Conservation (phyloP, 495 filamentous ascomycete species). For the Wilcoxina mikolae region DNA sequence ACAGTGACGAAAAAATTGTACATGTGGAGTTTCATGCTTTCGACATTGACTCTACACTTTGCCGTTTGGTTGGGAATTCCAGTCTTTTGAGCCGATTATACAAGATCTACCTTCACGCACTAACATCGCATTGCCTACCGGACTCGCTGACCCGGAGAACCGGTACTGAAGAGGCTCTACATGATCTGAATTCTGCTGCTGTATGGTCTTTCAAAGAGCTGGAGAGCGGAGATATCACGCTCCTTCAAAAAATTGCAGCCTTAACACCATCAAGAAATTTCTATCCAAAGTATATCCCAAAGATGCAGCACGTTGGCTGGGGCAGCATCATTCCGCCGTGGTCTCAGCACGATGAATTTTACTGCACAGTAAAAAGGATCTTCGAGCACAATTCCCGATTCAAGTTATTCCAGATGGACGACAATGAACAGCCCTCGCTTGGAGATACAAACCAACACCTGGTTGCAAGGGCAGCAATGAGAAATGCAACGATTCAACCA, state of each 20-base stretch:
- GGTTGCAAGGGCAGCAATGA: slow-evolving; percentile 33
- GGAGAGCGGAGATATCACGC: slow-evolving; percentile 28
- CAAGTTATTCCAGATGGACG: slow-evolving; percentile 15
- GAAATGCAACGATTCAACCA: slow-evolving; percentile 36
- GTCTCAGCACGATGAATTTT: slow-evolving; percentile 40
- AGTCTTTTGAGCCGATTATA: slow-evolving; percentile 41
- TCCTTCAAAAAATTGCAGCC: slow-evolving; percentile 35
- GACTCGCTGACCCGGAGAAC: slow-evolving; percentile 44
- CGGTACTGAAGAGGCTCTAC: slow-evolving; percentile 48
- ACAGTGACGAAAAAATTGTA: not conserved
- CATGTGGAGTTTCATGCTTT: slow-evolving; percentile 34
- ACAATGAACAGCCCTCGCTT: not conserved
- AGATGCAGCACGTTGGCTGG: slow-evolving; percentile 42
- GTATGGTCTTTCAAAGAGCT: slow-evolving; percentile 39
- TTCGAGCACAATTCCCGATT: slow-evolving; percentile 32
- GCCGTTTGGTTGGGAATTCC: slow-evolving; percentile 37
- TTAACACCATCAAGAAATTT: slow-evolving; percentile 41
- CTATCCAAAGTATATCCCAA: slow-evolving; percentile 39
- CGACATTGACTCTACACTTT: slow-evolving; percentile 36
- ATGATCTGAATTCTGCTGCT: slow-evolving; percentile 36
- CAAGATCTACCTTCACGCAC: slow-evolving; percentile 44
- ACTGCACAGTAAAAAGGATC: slow-evolving; percentile 31
- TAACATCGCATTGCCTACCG: slow-evolving; percentile 43
- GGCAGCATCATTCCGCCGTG: slow-evolving; percentile 32
- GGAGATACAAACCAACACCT: slow-evolving; percentile 20